phyloP scores from a whole-genome alignment of 805 yeast species.

The Hermanozyma aechmeae region DNA sequence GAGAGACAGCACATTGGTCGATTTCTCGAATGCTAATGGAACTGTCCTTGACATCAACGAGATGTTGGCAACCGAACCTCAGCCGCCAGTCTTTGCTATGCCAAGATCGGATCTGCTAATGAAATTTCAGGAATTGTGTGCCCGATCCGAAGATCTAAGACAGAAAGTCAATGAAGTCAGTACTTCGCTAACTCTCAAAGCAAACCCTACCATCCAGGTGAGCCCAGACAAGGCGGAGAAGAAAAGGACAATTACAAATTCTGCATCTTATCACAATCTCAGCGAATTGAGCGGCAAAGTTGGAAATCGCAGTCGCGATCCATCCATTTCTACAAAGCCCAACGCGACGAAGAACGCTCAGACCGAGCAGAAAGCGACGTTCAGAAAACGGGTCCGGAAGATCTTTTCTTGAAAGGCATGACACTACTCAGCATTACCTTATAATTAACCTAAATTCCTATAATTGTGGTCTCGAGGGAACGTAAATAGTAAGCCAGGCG shows the following conservation, averaged over 20 bases:
- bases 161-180: slow-evolving; percentile 9
- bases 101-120: slow-evolving; percentile 21
- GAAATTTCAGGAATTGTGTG: slow-evolving; percentile 20
- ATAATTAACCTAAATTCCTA: too few relatives aligned
- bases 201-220: slow-evolving; percentile 3
- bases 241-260: neutral
- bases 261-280: neutral
- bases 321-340: slow-evolving; percentile 2
- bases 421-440: neutral
- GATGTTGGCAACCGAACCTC: slow-evolving; percentile 11
- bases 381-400: slow-evolving; percentile 1
- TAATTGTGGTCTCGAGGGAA: neutral
- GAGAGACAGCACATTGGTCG: slow-evolving; percentile 6
- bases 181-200: slow-evolving; percentile 5
- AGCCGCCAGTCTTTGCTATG: slow-evolving; percentile 4
- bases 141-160: slow-evolving; percentile 9
- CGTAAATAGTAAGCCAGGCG: neutral
- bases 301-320: slow-evolving; percentile 1
- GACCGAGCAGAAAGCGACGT: slow-evolving; percentile 1
- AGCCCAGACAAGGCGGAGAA: too few relatives aligned
- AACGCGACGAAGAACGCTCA: slow-evolving; percentile 1
- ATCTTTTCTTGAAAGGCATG: slow-evolving; percentile 1
- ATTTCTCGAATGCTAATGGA: slow-evolving; percentile 8
- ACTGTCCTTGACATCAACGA: slow-evolving; percentile 10
- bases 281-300: slow-evolving; percentile 6